A percentile compares a stretch with the other conserved stretches of the same genome.
These are phyloP conservation scores for Acarospora socialis DNA, from an alignment of 2,329 filamentous ascomycete species.

Conservation along the genomic window DNA sequence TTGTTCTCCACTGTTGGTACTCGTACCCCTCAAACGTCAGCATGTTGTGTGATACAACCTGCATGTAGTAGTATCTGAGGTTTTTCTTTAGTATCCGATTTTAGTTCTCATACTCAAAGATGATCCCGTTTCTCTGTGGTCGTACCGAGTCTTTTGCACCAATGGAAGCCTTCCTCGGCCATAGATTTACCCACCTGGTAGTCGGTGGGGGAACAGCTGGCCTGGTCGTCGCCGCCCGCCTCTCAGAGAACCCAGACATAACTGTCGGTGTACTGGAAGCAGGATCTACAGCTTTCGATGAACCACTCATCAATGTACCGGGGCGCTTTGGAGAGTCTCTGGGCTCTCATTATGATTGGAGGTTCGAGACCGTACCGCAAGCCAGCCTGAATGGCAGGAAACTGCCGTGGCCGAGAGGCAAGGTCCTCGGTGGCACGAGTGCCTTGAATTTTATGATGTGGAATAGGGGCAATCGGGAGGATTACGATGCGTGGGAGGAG, in stretches of 20 bases:
- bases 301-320: constrained; percentile 11
- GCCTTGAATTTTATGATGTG: constrained; percentile 13
- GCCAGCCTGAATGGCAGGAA: constrained; percentile 10
- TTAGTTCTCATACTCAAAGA: too few species aligned
- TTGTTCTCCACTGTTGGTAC: too few species aligned
- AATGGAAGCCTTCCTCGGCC: constrained; percentile 9
- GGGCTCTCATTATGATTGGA: constrained; percentile 12
- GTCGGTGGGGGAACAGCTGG: constrained; percentile 36
- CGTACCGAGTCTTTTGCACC: too few species aligned
- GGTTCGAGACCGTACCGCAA: constrained; percentile 11
- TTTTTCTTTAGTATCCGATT: too few species aligned
- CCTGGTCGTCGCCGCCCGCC: constrained; percentile 32
- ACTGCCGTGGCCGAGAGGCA: constrained; percentile 10
- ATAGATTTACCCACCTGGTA: constrained; percentile 11
- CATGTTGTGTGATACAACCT: too few species aligned
- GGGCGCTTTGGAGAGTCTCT: constrained; percentile 12
- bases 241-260: constrained; percentile 25
- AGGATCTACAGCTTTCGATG: constrained; percentile 15
- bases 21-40: too few species aligned
- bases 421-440: constrained; percentile 12
- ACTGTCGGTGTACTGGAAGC: constrained; percentile 29
- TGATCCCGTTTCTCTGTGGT: too few species aligned
- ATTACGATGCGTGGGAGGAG: too few species aligned
- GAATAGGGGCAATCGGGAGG: too few species aligned
- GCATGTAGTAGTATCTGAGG: too few species aligned